These are phyloP conservation scores for Termitomyces sp. DNA, from an alignment of 768 basidiomycete genomes.

Conservation along the genomic window DNA sequence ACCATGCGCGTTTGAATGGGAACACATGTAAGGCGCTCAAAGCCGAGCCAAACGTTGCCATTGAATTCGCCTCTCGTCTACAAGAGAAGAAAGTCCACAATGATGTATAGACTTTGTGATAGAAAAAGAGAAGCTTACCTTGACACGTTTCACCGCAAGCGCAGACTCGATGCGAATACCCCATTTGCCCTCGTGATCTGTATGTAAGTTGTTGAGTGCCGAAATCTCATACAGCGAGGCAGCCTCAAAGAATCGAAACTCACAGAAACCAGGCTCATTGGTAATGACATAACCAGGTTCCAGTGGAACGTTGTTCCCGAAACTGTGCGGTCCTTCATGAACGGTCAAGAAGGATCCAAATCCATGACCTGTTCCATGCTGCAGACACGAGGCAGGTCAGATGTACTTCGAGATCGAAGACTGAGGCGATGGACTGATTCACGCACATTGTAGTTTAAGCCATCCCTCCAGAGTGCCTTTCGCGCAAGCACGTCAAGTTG, in stretches of 20 bases:
- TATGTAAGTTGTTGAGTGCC: slow-evolving; percentile 15
- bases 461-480: slow-evolving; percentile 83
- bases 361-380: slow-evolving; percentile 93
- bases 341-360: slow-evolving; percentile 85
- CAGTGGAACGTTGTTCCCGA: slow-evolving; percentile 66
- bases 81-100: background rate
- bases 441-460: slow-evolving; percentile 73
- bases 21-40: slow-evolving; percentile 90
- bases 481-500: slow-evolving; percentile 89
- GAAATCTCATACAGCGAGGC: slow-evolving; percentile 3
- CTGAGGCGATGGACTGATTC: slow-evolving; percentile 2
- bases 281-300: slow-evolving; percentile 88
- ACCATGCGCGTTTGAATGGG: slow-evolving; percentile 93
- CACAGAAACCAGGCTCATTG: slow-evolving; percentile 93
- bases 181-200: slow-evolving; percentile 76
- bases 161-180: slow-evolving; percentile 82
- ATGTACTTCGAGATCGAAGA: slow-evolving; percentile 2
- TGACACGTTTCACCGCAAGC: slow-evolving; percentile 5
- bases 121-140: background rate
- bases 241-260: slow-evolving; percentile 25
- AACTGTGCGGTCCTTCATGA: slow-evolving; percentile 82
- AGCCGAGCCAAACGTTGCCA: slow-evolving; percentile 80
- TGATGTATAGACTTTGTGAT: background rate
- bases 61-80: slow-evolving; percentile 73
- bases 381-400: slow-evolving; percentile 15